phyloP scores from a whole-genome alignment of 164 flowering plant species.

The Malania oleifera region DNA sequence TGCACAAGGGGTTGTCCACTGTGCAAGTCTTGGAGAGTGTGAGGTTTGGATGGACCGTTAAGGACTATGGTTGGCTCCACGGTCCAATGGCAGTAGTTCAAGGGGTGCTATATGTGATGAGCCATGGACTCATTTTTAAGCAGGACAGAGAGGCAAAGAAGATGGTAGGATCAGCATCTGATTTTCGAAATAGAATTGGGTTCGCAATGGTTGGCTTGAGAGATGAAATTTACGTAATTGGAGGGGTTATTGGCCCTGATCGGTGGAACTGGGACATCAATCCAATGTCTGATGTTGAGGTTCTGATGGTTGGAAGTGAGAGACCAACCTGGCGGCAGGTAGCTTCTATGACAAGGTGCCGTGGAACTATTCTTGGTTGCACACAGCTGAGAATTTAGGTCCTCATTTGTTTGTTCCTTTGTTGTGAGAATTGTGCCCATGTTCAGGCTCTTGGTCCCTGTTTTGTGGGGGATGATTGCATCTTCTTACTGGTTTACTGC shows the following conservation, averaged over 20 bases:
- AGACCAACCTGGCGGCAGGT: conserved; percentile 73
- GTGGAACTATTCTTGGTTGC: conserved; percentile 79
- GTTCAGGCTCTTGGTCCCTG: background rate
- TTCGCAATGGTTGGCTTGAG: conserved; percentile 69
- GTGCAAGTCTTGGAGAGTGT: conserved; percentile 64
- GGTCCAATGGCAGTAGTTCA: conserved; percentile 83
- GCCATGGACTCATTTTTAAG: conserved; percentile 65
- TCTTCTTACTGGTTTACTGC: conserved; percentile 1
- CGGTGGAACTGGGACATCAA: conserved; percentile 60
- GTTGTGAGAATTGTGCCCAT: conserved; percentile 12
- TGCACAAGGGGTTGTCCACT: conserved; percentile 81
- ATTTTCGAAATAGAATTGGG: conserved; percentile 69
- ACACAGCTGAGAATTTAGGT: conserved; percentile 65
- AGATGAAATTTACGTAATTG: conserved; percentile 75
- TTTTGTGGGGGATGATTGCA: background rate
- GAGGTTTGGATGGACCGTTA: conserved; percentile 53
- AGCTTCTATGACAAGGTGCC: conserved; percentile 74
- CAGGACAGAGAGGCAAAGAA: conserved; percentile 46
- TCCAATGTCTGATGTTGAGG: conserved; percentile 68
- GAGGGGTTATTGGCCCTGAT: conserved; percentile 84
- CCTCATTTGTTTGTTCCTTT: background rate
- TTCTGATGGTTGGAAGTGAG: conserved; percentile 52
- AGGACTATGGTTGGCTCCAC: conserved; percentile 78
- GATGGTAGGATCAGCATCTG: conserved; percentile 60
- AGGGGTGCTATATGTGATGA: conserved; percentile 66